Percentiles rank a stretch among this genome's conserved stretches.
These are phyloP conservation scores for Fusarium succisae DNA, from an alignment of 2,329 filamentous ascomycete species.

Conservation along the genomic window DNA sequence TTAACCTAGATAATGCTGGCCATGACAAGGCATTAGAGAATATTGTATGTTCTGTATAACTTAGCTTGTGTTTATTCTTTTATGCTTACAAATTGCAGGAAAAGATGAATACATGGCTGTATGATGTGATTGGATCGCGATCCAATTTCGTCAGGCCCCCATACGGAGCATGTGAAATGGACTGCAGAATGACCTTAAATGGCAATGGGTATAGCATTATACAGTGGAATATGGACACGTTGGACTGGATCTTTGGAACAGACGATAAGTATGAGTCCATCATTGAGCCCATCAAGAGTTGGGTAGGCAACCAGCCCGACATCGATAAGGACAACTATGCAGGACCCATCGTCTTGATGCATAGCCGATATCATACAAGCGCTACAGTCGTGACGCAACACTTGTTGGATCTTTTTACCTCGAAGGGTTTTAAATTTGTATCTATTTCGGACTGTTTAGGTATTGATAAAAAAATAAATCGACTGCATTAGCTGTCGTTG, in stretches of 20 bases:
- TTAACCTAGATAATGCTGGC: background rate
- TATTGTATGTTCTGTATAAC: background rate
- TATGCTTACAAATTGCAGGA: background rate
- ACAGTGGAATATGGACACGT: background rate
- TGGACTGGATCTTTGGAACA: background rate
- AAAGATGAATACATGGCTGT: background rate
- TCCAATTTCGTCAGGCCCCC: background rate
- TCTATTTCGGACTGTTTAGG: background rate
- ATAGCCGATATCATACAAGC: background rate
- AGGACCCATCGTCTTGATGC: background rate
- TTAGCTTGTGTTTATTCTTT: fast-evolving
- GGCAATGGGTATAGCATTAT: background rate
- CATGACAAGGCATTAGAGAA: background rate
- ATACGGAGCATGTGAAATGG: background rate
- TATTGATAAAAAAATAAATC: background rate
- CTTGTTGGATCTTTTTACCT: background rate
- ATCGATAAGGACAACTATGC: background rate
- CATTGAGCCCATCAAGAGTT: background rate
- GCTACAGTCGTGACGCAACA: background rate
- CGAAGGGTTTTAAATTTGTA: background rate
- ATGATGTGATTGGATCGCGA: background rate
- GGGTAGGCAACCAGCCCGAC: background rate
- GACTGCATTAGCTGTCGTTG: no score
- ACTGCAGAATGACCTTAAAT: background rate
- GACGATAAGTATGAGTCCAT: background rate